Evolutionary conservation across 768 basidiomycete genomes (phyloP), one percentile per base, ranked within the genome.

Genomic region (Auriscalpium microsporum): DNA sequence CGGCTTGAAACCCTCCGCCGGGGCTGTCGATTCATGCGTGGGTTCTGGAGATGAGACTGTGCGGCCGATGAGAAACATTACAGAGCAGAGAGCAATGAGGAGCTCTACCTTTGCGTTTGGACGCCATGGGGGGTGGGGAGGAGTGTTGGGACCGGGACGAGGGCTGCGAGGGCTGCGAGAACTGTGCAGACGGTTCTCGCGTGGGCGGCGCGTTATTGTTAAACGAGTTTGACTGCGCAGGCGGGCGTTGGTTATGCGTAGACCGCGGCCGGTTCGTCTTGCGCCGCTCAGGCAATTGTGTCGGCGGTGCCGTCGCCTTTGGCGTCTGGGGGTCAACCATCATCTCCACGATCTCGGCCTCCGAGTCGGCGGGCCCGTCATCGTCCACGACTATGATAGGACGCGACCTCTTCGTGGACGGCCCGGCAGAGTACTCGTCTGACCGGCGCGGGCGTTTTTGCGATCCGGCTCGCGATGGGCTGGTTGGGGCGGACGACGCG

Each of bases 331-430:
- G 23, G 56, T 78, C 75, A 14, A 78, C 62, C 7, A 78, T 58
- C 78, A 84, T 81, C 45, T 73, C 72, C 53, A 78, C 75, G 11
- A 80, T 75, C 56, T 80, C 78, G 16, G 19, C 48, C 38, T 72
- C 73, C 56, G 78, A 74, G 14, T 56, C 66, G 48, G 64, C 62
- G 10, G 58, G 67, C 8, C 65, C 65, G 21, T 64, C 56, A 33
- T 56, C 52, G 45, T 58, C 47, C 50, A 64, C 58, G 10, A 63
- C 42, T 38, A 53, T 53, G 10, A 61, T 35, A 37, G 48, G 55
- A 33, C 52, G 49, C 63, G 45, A 56, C 55, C 42, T 58, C 48
- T 47, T 58, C 11, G 52, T 54, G 14, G 55, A 60, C 40, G 48
- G 55, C 2, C 10, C 36, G 11, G 16, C 38, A 28, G 28, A 28